Conservation (phyloP, 257 asterid species). For the Solanum lignicaule region DNA sequence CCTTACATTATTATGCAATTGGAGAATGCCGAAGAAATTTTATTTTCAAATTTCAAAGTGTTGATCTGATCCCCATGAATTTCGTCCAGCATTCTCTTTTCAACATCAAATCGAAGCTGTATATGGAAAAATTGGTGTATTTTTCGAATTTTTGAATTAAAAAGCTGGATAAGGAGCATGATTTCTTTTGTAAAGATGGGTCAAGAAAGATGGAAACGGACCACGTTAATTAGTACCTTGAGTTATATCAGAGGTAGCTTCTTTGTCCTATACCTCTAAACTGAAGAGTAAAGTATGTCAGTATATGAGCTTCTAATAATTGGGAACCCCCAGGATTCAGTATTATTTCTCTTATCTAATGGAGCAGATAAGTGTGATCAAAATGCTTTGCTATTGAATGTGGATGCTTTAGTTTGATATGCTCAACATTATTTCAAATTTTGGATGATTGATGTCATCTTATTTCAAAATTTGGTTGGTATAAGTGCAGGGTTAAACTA, state of each 20-base stretch:
- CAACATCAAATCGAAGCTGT: not conserved
- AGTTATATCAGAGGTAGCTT: constrained; percentile 12
- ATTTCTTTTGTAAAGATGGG: not conserved
- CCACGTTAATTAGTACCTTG: constrained; percentile 16
- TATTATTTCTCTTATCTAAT: not conserved
- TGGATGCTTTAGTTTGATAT: not conserved
- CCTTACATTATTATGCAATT: not conserved
- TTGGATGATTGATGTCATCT: not conserved
- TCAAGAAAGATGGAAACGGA: constrained; percentile 3
- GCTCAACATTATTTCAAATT: not conserved
- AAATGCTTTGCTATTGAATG: not conserved
- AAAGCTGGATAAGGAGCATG: not conserved
- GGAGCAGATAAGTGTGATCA: not conserved
- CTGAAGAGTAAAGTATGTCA: not conserved
- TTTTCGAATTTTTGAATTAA: not conserved
- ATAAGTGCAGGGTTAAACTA: not conserved
- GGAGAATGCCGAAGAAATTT: not conserved
- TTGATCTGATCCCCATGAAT: not conserved
- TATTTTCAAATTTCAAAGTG: not conserved
- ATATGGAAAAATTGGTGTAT: not conserved
- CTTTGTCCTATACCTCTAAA: not conserved
- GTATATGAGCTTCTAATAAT: not conserved
- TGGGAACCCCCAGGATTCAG: not conserved
- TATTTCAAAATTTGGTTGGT: not conserved
- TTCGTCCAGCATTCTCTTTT: not conserved